A percentile compares a stretch with the other conserved stretches of the same genome.
Evolutionary conservation across 2,329 filamentous ascomycete species (phyloP).

Genomic region (Phialemonium atrogriseum): DNA sequence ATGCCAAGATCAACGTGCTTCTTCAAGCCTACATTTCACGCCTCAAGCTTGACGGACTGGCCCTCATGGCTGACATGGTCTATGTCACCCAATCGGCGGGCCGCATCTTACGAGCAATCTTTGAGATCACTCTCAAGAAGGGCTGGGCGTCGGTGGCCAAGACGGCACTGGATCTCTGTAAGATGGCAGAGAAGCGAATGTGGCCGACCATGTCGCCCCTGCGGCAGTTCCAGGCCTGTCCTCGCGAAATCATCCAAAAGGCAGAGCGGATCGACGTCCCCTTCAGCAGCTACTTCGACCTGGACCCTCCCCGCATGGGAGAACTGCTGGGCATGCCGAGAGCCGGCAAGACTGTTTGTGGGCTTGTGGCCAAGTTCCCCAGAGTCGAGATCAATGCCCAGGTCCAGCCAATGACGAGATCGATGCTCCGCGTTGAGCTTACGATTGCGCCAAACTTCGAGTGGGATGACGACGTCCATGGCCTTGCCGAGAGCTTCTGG

Average conservation of each 20-base stretch:
- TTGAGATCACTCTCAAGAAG: constrained; percentile 95
- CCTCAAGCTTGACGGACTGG: constrained; percentile 85
- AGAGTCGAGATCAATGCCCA: constrained; percentile 87
- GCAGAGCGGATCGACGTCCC: constrained; percentile 90
- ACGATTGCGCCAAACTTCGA: constrained; percentile 91
- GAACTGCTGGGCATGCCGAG: constrained; percentile 87
- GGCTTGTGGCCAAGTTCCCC: constrained; percentile 85
- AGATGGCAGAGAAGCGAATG: constrained; percentile 99
- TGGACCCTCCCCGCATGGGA: constrained; percentile 93
- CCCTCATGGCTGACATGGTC: constrained; percentile 96
- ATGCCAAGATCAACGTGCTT: constrained; percentile 96
- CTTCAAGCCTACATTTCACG: constrained; percentile 95
- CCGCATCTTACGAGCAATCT: constrained; percentile 88
- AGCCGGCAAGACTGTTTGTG: constrained; percentile 77
- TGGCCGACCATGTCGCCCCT: constrained; percentile 98
- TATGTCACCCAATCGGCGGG: constrained; percentile 98
- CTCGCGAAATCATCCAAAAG: constrained; percentile 81
- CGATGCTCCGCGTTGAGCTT: constrained; percentile 83
- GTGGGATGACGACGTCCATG: constrained; percentile 88
- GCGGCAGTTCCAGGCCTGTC: constrained; percentile 77
- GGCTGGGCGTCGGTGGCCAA: constrained; percentile 92
- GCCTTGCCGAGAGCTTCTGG: constrained; percentile 88
- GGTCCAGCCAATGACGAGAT: constrained; percentile 89
- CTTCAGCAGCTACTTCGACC: constrained; percentile 90
- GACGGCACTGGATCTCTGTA: constrained; percentile 87